Base-by-base conservation (phyloP, 768 basidiomycete species). In the Sistotremastrum niveocremeum region DNA sequence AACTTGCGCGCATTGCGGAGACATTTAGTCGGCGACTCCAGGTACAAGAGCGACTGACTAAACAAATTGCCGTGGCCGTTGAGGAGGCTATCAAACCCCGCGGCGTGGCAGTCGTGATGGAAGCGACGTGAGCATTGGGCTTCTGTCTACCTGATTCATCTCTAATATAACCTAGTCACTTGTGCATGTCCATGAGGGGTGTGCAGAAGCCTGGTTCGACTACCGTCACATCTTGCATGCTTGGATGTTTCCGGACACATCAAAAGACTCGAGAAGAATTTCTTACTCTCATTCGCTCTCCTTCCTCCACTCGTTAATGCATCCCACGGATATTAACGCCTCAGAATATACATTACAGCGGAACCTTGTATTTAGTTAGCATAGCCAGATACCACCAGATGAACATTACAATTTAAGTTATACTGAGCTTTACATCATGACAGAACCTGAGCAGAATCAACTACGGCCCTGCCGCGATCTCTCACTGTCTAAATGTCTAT, bases 151-250 rank as follows among this genome's bases (percentile, higher is more conserved):
- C 33, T 35, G 44, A 45, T 50, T 7, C 47, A 47, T 20, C 43
- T 46, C 44, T 42, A 40, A 34, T 4, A 29, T 10, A 2, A n/a
- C 32, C 20, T 57, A 93, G 89, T 28, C 94, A 98, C 65, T 74
- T 97, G 63, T 98, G 94, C 60, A 99, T 99, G 95, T 91, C 94
- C 3, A 98, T 98, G 94, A 84, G 95, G 51, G 95, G 95, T 45
- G 95, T 99, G 6, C 95, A 99, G 66, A 99, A 99, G 65, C 94
- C 94, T 2, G 95, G 95, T 29, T 74, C 94, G 5, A 77, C 85
- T 28, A 99, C 95, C 1, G 84, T 91, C 39, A 99, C 95, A 5
- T 91, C 87, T 4, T 94, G 91, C 55, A 99, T 99, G 95, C 70
- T 97, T 44, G 95, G 95, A 10, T 95, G 90, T 61, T 99, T 99